Percentiles rank a stretch among this genome's conserved stretches.
phyloP scores from a whole-genome alignment of 2,329 filamentous ascomycete species.

The Akanthomyces dipterigenus region DNA sequence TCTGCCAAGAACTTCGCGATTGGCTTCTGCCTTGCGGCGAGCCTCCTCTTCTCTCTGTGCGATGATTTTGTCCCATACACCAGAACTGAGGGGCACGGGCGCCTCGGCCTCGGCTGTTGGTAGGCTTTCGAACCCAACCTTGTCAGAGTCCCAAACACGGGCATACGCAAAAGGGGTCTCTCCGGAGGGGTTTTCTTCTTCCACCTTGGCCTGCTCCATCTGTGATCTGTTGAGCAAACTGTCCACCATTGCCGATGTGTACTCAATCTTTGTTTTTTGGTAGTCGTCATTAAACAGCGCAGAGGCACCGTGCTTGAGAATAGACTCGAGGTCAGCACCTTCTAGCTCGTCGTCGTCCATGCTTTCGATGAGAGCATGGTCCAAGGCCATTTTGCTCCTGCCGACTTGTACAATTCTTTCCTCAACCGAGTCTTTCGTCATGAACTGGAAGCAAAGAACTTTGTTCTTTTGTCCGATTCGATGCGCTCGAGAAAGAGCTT shows the following conservation, averaged over 20 bases:
- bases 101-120: constrained; percentile 45
- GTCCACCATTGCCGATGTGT: constrained; percentile 77
- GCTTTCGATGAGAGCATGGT: constrained; percentile 88
- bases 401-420: constrained; percentile 96
- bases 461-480: constrained; percentile 95
- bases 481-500: constrained; percentile 89
- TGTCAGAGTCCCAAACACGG: constrained; percentile 84
- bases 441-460: constrained; percentile 89
- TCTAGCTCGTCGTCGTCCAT: constrained; percentile 81
- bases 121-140: constrained; percentile 59
- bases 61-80: constrained; percentile 87
- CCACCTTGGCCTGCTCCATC: constrained; percentile 62
- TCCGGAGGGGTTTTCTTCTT: constrained; percentile 55
- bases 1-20: constrained; percentile 72
- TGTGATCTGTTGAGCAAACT: constrained; percentile 82
- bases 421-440: constrained; percentile 82
- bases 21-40: constrained; percentile 59
- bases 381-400: constrained; percentile 90
- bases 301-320: constrained; percentile 79
- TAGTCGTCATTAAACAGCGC: constrained; percentile 76
- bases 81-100: constrained; percentile 51
- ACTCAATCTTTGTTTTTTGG: constrained; percentile 65
- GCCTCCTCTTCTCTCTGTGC: constrained; percentile 75
- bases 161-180: constrained; percentile 86
- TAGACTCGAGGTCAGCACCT: constrained; percentile 74